Percentiles rank a stretch among this genome's conserved stretches.
phyloP scores from a whole-genome alignment of 2,329 filamentous ascomycete genomes.

The Fusarium coffeatum region DNA sequence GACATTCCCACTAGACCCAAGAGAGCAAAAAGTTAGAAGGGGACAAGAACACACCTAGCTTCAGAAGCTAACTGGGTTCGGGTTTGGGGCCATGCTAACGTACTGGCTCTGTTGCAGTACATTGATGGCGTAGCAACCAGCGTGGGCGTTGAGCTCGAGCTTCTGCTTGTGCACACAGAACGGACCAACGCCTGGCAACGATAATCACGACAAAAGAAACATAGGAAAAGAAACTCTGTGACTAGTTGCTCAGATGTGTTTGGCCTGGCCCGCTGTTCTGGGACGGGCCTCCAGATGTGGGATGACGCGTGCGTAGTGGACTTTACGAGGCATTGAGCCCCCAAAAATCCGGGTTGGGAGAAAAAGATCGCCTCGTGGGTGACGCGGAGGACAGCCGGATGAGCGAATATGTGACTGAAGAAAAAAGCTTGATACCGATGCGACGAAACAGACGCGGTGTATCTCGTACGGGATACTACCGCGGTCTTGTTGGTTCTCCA shows the following conservation, averaged over 20 bases:
- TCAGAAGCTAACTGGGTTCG: slow-evolving; percentile 21
- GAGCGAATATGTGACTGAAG: slow-evolving; percentile 31
- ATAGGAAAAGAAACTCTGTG: slow-evolving; percentile 7
- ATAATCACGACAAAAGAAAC: slow-evolving; percentile 19
- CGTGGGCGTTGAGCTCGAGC: slow-evolving; percentile 29
- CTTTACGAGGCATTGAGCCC: slow-evolving; percentile 14
- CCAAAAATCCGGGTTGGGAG: slow-evolving; percentile 15
- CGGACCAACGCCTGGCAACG: slow-evolving; percentile 4
- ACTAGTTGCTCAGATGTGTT: slow-evolving; percentile 17
- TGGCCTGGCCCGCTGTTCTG: slow-evolving; percentile 35
- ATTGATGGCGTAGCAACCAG: slow-evolving; percentile 43
- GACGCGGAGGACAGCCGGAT: slow-evolving; percentile 26
- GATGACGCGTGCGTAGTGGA: slow-evolving; percentile 31
- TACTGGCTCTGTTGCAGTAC: slow-evolving; percentile 36
- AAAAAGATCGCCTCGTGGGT: slow-evolving; percentile 26
- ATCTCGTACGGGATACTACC: slow-evolving; percentile 32
- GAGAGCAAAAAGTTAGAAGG: slow-evolving; percentile 40
- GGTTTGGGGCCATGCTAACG: slow-evolving; percentile 16
- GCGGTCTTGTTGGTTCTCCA: slow-evolving; percentile 40
- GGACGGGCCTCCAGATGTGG: slow-evolving; percentile 26
- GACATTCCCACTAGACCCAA: slow-evolving; percentile 25
- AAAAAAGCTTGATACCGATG: slow-evolving; percentile 35
- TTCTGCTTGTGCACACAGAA: slow-evolving; percentile 18
- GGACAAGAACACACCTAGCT: slow-evolving; percentile 35
- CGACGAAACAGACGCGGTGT: slow-evolving; percentile 41